Base-by-base conservation (phyloP, 2,329 filamentous ascomycete species). In the Sporothrix globosa region DNA sequence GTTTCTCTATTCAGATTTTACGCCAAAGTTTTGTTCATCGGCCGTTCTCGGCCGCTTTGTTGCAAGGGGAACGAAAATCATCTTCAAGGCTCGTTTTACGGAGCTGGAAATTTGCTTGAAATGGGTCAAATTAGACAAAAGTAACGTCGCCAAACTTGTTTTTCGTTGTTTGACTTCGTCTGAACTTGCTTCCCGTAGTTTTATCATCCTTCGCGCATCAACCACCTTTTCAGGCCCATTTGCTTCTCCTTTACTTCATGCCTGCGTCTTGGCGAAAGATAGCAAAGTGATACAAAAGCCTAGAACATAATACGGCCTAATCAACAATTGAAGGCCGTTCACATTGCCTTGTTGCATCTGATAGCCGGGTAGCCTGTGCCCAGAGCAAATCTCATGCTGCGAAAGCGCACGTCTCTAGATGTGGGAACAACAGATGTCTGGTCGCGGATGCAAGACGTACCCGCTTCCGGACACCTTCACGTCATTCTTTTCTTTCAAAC, bases 81-180 rank as follows among this genome's bases (percentile, higher is more conserved):
- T 46, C 58, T 10, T 63, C 39, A 46, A 46, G 21, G 58, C 34
- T 61, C n/a, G 34, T 46, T 68, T 67, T 52, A 41, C 19, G 21
- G 7, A 34, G 63, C 19, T 48, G 24, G 19, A n/a, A n/a, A 13
- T 11, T 17, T 50, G 14, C 30, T 17, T 17, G 14, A 46, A 50
- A 44, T 21, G 39, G 21, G 11, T 21, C 30, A 54, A 19, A 34
- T n/a, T 27, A 54, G 17, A 39, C 9, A 44, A 30, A 67, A 39
- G 34, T 11, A 41, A 60, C 34, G 34, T 0, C 7, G 34, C 34
- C 34, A 41, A 53, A n/a, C 44, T 24, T 5, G 41, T 50, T 69
- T 70, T 44, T 63, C 2, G 17, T 53, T 39, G 39, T 67, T 53
- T 67, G 63, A 21, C 19, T 66, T 66, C 27, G 63, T 66, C 46